Evolutionary conservation across 1,284 basidiomycete species (phyloP), one percentile per base, ranked within the genome.

Genomic region (Microbotryum violaceum): DNA sequence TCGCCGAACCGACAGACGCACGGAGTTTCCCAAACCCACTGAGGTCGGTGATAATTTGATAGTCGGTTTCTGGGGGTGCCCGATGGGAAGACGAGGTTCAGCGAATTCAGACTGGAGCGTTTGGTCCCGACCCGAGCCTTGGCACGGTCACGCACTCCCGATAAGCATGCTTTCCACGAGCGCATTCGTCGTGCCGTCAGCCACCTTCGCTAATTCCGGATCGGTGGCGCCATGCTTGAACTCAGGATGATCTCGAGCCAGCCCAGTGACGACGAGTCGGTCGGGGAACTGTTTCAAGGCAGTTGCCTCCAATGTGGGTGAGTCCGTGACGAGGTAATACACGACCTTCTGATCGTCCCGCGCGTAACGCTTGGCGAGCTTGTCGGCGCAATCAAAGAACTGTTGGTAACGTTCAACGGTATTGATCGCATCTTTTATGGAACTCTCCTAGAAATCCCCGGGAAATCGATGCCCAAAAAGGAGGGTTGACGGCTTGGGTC

Each of bases 251-350:
- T 57, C 58, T 44, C 63, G 64, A 10, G 31, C 46, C 49, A 61
- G 57, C 37, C 57, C 54, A 12, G 64, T 63, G 49, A 56, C 55
- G 47, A 66, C 51, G 29, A 66, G 45, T 21, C 56, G 53, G 58
- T 53, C 55, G 16, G 61, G 57, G 57, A 61, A 57, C 4, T 49
- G 45, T 4, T 25, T 16, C 21, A 49, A 54, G 10, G 64, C 64
- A 51, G 63, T 61, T 2, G 16, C 33, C 37, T 66, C 63, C 42
- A 66, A 54, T 20, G 57, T 29, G 12, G 49, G 49, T 0, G 56
- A 58, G 53, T 65, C 64, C 25, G 60, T 62, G 2, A 65, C 61
- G 57, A 66, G 64, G 56, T 58, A 61, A 51, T 63, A 66, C 42
- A 66, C 50, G 25, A 66, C 45, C 16, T 46, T 48, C 42, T 66